Evolutionary conservation across 2,329 filamentous ascomycete genomes (phyloP).

Genomic region (Botrytis paeoniae): DNA sequence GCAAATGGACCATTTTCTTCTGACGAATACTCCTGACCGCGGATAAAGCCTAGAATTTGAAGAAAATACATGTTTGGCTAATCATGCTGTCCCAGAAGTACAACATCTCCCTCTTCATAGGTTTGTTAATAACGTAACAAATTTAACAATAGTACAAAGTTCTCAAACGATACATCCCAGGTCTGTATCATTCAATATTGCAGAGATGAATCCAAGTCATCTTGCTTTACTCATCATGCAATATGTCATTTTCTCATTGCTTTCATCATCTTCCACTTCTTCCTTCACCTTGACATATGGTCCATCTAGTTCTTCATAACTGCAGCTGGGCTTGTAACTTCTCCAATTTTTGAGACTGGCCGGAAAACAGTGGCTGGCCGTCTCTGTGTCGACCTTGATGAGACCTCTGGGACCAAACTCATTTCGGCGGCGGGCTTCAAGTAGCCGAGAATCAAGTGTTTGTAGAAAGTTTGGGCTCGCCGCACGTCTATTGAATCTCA

Average conservation of each 20-base stretch:
- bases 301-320: not conserved
- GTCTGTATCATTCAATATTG: not conserved
- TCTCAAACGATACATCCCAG: not conserved
- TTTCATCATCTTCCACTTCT: not conserved
- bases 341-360: not conserved
- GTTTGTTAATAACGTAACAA: not conserved
- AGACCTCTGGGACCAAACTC: not conserved
- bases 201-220: not conserved
- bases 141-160: not conserved
- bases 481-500: not conserved
- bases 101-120: not conserved
- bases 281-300: not conserved
- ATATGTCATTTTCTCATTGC: not conserved
- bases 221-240: not conserved
- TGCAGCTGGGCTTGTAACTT: not conserved
- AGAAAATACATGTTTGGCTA: not conserved
- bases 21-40: not conserved
- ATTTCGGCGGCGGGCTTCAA: not conserved
- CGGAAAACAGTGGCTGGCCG: not conserved
- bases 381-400: not conserved
- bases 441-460: not conserved
- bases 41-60: not conserved
- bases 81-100: not conserved
- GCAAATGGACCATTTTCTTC: not conserved
- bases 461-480: not conserved